Evolutionary conservation across 805 yeast species (phyloP).

Genomic region (Kodamaea neixiangensis): DNA sequence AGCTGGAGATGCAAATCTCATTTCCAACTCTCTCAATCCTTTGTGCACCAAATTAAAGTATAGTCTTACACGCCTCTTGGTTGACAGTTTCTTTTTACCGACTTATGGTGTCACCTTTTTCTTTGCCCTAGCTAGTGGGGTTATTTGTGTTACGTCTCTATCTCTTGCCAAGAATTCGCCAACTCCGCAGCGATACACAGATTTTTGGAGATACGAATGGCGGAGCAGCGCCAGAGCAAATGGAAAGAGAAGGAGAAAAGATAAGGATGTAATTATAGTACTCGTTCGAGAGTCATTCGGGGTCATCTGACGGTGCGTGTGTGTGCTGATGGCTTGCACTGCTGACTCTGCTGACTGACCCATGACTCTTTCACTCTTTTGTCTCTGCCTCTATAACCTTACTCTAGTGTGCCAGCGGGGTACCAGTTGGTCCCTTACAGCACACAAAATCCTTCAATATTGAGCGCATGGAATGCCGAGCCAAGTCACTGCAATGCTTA

Average conservation of each 20-base stretch:
- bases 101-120: slow-evolving; percentile 1
- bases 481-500: no score
- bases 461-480: neutral
- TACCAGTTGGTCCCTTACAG: neutral
- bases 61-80: slow-evolving; percentile 1
- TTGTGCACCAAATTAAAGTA: slow-evolving; percentile 1
- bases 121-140: neutral
- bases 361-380: no score
- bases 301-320: no score
- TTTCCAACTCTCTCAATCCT: neutral
- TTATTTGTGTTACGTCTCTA: neutral
- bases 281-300: neutral
- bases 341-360: no score
- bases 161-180: neutral
- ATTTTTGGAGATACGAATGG: neutral
- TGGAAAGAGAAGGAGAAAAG: neutral
- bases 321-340: no score
- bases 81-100: slow-evolving; percentile 3
- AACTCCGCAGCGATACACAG: slow-evolving; percentile 2
- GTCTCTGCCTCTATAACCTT: no score
- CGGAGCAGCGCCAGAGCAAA: neutral
- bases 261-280: neutral
- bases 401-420: no score
- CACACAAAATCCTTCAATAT: neutral
- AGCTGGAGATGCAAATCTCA: neutral